These are phyloP conservation scores for Daldinia sp. DNA, from an alignment of 2,329 filamentous ascomycete species.

Conservation along the genomic window DNA sequence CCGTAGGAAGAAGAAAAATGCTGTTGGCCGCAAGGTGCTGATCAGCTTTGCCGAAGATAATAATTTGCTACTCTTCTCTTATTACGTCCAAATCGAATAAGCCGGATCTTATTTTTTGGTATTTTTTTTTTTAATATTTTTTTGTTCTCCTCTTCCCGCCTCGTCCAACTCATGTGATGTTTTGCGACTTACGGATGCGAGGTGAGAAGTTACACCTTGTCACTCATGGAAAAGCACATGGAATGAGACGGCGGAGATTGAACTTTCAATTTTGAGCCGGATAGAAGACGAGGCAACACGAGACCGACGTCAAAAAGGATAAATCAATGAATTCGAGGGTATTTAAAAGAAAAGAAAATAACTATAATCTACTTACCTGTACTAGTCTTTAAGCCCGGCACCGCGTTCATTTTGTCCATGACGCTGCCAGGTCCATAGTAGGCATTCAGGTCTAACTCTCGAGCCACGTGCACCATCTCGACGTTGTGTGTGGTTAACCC, in stretches of 20 bases:
- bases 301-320: background rate
- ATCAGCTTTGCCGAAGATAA: slow-evolving; percentile 36
- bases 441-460: slow-evolving; percentile 47
- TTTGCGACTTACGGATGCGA: slow-evolving; percentile 8
- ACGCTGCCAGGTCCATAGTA: slow-evolving; percentile 53
- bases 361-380: slow-evolving; percentile 58
- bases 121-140: slow-evolving; percentile 20
- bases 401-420: slow-evolving; percentile 61
- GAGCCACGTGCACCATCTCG: slow-evolving; percentile 48
- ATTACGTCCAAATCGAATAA: slow-evolving; percentile 11
- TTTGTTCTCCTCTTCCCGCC: too few species aligned
- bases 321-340: slow-evolving; percentile 13
- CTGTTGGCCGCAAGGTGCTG: slow-evolving; percentile 56
- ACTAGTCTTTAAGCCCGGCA: slow-evolving; percentile 67
- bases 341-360: slow-evolving; percentile 10
- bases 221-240: slow-evolving; percentile 25
- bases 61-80: background rate
- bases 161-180: slow-evolving; percentile 8
- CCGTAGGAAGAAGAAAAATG: slow-evolving; percentile 83
- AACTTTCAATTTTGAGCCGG: slow-evolving; percentile 29
- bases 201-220: slow-evolving; percentile 33
- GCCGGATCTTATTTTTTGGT: background rate
- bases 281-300: background rate
- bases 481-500: slow-evolving; percentile 45
- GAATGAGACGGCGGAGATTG: slow-evolving; percentile 33